A percentile compares a stretch with the other conserved stretches of the same genome.
Evolutionary conservation across 2,329 filamentous ascomycete species (phyloP).

Genomic region (Cercospora zeae-maydis): DNA sequence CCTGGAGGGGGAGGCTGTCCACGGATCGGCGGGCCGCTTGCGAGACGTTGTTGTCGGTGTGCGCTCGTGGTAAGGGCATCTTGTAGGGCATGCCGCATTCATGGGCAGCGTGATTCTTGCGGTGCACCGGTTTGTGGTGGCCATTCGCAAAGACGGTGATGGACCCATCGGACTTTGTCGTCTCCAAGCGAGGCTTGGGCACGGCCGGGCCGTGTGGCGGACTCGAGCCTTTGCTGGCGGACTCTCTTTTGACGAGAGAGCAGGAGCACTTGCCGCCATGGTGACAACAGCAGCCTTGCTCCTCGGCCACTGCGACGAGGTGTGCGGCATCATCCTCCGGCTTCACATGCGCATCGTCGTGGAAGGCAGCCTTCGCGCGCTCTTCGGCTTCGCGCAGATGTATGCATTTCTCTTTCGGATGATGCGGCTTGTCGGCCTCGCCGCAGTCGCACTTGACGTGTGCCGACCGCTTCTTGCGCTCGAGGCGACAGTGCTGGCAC

Average conservation of each 20-base stretch:
- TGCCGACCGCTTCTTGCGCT: conserved; percentile 92
- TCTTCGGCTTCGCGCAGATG: conserved; percentile 39
- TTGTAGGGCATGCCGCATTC: conserved; percentile 62
- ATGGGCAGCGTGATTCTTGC: conserved; percentile 62
- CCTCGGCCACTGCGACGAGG: conserved; percentile 36
- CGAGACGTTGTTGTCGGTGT: conserved; percentile 47
- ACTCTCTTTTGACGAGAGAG: conserved; percentile 56
- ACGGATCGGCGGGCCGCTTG: conserved; percentile 48
- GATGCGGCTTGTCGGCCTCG: conserved; percentile 69
- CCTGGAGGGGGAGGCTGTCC: conserved; percentile 47
- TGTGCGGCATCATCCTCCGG: conserved; percentile 26
- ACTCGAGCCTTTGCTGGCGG: conserved; percentile 28
- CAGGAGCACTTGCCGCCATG: conserved; percentile 60
- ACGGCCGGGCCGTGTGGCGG: conserved; percentile 43
- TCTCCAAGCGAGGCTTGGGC: conserved; percentile 54
- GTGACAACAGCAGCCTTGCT: conserved; percentile 51
- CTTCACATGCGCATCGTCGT: conserved; percentile 26
- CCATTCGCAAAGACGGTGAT: conserved; percentile 61
- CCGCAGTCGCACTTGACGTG: conserved; percentile 97
- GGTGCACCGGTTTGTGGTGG: conserved; percentile 62
- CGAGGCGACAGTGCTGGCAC: conserved; percentile 91
- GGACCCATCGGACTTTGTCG: conserved; percentile 57
- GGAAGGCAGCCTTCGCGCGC: conserved; percentile 32
- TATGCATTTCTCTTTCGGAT: conserved; percentile 47
- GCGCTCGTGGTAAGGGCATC: conserved; percentile 56